These are phyloP conservation scores for Pestalotiopsis sp. DNA, from an alignment of 2,329 filamentous ascomycete species.

Conservation along the genomic window DNA sequence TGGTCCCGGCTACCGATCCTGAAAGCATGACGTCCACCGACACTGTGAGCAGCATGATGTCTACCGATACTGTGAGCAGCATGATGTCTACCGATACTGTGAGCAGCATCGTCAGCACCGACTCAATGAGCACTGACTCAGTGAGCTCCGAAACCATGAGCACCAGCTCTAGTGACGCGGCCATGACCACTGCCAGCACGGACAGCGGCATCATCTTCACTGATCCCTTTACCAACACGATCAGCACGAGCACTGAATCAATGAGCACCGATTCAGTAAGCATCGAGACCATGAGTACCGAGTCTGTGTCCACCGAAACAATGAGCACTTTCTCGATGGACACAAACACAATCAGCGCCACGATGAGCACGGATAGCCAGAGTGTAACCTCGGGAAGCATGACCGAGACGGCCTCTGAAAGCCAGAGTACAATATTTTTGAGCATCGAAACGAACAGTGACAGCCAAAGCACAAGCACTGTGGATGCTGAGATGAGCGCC, in stretches of 20 bases:
- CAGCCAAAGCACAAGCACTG: background rate
- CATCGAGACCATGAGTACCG: background rate
- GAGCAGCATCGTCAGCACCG: background rate
- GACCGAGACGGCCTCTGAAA: background rate
- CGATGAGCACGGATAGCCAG: background rate
- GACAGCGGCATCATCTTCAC: background rate
- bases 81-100: background rate
- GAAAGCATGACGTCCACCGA: background rate
- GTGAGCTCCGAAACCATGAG: background rate
- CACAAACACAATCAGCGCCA: background rate
- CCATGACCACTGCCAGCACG: background rate
- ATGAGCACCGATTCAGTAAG: background rate
- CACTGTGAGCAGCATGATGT: background rate
- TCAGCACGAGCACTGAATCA: background rate
- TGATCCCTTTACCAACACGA: background rate
- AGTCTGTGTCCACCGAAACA: background rate
- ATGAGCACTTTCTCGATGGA: background rate
- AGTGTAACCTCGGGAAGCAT: too few relatives aligned
- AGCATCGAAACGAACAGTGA: background rate
- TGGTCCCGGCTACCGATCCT: slow-evolving; percentile 16
- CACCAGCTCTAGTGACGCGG: background rate
- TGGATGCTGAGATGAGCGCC: too few relatives aligned
- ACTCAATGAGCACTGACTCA: background rate
- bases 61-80: background rate
- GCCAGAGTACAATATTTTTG: background rate